phyloP scores from a whole-genome alignment of 2,329 filamentous ascomycete species.

The Fusarium equiseti region DNA sequence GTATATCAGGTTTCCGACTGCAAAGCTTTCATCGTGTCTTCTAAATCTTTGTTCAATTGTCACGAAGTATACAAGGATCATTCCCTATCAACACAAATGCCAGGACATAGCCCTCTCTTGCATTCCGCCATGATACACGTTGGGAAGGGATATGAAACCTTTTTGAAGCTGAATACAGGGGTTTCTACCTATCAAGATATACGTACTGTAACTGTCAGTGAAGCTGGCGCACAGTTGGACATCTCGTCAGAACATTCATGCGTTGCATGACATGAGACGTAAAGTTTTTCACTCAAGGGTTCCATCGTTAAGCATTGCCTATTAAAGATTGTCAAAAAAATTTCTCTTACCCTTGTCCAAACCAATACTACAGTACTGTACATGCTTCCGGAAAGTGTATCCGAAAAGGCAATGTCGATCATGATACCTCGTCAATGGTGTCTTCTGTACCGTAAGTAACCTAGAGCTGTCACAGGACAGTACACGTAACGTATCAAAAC shows the following conservation, averaged over 20 bases:
- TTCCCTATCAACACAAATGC: not conserved
- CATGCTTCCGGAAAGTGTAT: conserved; percentile 12
- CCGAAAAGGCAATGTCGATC: conserved; percentile 14
- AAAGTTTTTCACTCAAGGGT: not conserved
- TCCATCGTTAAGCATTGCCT: conserved; percentile 11
- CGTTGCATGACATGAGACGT: not conserved
- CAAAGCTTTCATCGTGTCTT: not conserved
- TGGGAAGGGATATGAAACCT: not conserved
- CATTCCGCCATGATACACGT: not conserved
- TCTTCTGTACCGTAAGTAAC: not conserved
- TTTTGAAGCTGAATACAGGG: not conserved
- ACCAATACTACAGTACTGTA: not conserved
- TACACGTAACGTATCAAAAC: not conserved
- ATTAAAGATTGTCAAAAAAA: conserved; percentile 10
- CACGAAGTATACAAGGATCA: not conserved
- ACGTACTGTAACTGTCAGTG: too few species aligned
- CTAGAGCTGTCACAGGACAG: not conserved
- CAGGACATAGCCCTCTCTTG: not conserved
- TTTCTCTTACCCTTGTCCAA: conserved; percentile 4
- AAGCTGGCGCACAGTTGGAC: not conserved
- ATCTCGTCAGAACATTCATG: not conserved
- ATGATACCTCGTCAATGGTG: conserved; percentile 14
- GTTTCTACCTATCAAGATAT: not conserved
- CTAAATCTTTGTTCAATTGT: too few species aligned
- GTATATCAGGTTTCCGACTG: not conserved